Evolutionary conservation across 441 rosid genomes (phyloP).

Genomic region (Biscutella laevigata): DNA sequence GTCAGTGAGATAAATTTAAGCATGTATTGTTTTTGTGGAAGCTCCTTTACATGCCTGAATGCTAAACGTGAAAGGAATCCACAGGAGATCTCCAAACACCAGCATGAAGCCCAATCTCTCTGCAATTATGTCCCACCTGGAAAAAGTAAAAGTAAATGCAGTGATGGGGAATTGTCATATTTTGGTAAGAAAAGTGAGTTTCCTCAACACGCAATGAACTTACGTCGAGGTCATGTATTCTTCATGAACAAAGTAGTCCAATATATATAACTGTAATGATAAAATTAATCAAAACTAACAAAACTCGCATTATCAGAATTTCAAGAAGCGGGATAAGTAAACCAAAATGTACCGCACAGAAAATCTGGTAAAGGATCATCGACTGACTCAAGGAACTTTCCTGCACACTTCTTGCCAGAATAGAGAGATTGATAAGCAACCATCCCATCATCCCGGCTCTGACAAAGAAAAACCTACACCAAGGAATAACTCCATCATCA

Average conservation of each 20-base stretch:
- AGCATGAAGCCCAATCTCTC: slow-evolving; percentile 94
- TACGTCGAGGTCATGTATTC: slow-evolving; percentile 93
- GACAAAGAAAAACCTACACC: slow-evolving; percentile 80
- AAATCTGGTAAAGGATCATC: slow-evolving; percentile 75
- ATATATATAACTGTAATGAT: slow-evolving; percentile 54
- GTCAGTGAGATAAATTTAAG: not conserved
- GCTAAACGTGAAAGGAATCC: slow-evolving; percentile 94
- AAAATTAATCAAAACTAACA: slow-evolving; percentile 4
- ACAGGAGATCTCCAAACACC: slow-evolving; percentile 86
- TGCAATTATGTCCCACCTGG: slow-evolving; percentile 93
- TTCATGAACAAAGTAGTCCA: slow-evolving; percentile 75
- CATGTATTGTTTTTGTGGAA: not conserved
- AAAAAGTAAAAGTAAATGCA: not conserved
- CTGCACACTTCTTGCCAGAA: slow-evolving; percentile 60
- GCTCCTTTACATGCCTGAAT: slow-evolving; percentile 60
- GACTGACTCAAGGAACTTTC: slow-evolving; percentile 46
- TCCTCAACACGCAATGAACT: slow-evolving; percentile 28
- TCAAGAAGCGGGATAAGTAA: slow-evolving; percentile 19
- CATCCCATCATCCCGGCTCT: slow-evolving; percentile 99
- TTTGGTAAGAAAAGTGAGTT: not conserved
- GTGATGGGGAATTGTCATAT: not conserved
- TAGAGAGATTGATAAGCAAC: slow-evolving; percentile 77
- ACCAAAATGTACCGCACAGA: slow-evolving; percentile 51
- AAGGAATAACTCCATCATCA: slow-evolving; percentile 13
- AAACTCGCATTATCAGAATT: slow-evolving; percentile 15